A percentile compares a stretch with the other conserved stretches of the same genome.
Evolutionary conservation across 306 rosid species (phyloP).

Genomic region (Rosa chinensis): DNA sequence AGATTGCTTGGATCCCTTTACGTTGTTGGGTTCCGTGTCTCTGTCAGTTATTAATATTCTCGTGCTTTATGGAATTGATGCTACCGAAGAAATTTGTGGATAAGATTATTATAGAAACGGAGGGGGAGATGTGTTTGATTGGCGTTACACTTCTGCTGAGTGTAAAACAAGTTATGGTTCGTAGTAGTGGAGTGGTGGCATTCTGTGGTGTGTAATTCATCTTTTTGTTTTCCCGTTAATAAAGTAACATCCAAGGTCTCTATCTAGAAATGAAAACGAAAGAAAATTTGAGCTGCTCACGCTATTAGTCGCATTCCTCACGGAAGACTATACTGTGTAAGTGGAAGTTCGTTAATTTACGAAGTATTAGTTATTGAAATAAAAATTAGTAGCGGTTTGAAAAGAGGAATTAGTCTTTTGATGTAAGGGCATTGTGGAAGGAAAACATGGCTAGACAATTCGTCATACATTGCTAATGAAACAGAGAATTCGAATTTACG

Average conservation of each 20-base stretch:
- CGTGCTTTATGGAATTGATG: background rate
- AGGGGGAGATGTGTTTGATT: background rate
- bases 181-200: background rate
- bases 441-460: too few species aligned
- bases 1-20: background rate
- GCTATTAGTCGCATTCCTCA: too few species aligned
- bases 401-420: too few species aligned
- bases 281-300: background rate
- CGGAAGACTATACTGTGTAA: too few species aligned
- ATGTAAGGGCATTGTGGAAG: too few species aligned
- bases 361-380: too few species aligned
- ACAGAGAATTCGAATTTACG: too few species aligned
- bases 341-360: too few species aligned
- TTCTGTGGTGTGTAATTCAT: background rate
- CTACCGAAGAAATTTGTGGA: background rate
- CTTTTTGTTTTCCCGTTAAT: background rate
- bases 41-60: background rate
- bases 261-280: background rate
- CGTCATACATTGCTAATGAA: too few species aligned
- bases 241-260: background rate
- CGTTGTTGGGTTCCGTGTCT: slow-evolving; percentile 8
- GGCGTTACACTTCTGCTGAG: background rate
- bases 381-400: too few species aligned
- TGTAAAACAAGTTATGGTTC: background rate
- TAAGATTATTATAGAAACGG: background rate